phyloP scores from a whole-genome alignment of 352 stramenopile species.

The Globisporangium nagaii region DNA sequence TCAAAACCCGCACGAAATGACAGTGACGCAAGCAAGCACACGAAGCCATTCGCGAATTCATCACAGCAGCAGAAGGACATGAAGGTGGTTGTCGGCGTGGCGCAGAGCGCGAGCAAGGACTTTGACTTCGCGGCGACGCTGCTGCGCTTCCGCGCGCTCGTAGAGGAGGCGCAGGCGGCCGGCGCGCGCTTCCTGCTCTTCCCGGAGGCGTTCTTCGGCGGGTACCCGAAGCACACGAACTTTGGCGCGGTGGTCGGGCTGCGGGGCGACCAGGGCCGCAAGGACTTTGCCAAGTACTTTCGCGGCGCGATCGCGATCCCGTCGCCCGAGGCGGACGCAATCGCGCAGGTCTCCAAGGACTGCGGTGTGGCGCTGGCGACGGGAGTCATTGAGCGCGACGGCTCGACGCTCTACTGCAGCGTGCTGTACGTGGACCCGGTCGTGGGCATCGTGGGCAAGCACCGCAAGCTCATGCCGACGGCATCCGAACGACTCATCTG shows the following conservation, averaged over 20 bases:
- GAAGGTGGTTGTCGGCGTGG: slow-evolving; percentile 15
- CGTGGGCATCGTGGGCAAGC: slow-evolving; percentile 16
- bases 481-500: slow-evolving; percentile 22
- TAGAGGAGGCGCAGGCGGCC: slow-evolving; percentile 3
- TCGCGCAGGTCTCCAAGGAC: slow-evolving; percentile 11
- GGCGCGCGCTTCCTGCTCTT: slow-evolving; percentile 19
- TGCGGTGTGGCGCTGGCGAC: slow-evolving; percentile 7
- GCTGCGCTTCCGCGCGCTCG: slow-evolving; percentile 13
- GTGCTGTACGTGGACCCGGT: slow-evolving; percentile 18
- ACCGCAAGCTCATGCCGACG: slow-evolving; percentile 25
- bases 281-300: slow-evolving; percentile 18
- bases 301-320: slow-evolving; percentile 13
- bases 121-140: slow-evolving; percentile 20
- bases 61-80: not conserved
- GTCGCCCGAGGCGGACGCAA: slow-evolving; percentile 15
- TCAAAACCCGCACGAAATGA: too few species aligned
- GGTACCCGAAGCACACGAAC: slow-evolving; percentile 21
- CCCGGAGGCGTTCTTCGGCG: slow-evolving; percentile 21
- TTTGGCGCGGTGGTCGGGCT: slow-evolving; percentile 16
- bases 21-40: not conserved
- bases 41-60: not conserved
- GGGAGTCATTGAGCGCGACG: slow-evolving; percentile 17
- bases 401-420: slow-evolving; percentile 19
- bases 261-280: slow-evolving; percentile 12
- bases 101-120: slow-evolving; percentile 15